phyloP scores from a whole-genome alignment of 2,329 filamentous ascomycete species.

The Ceratocystis huliohia region DNA sequence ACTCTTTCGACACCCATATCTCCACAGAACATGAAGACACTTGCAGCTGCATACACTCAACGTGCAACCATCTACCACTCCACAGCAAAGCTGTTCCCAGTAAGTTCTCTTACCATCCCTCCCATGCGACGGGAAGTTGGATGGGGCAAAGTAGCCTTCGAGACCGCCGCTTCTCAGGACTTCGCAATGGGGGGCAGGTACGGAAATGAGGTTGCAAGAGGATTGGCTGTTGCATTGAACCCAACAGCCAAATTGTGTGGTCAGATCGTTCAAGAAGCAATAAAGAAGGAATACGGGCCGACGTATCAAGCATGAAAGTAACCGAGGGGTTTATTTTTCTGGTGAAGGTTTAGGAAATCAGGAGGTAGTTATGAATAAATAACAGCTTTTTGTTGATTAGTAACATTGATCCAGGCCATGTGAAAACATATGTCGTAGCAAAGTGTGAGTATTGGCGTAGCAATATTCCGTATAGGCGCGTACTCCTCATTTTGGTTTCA shows the following conservation, averaged over 20 bases:
- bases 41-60: constrained; percentile 61
- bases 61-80: constrained; percentile 51
- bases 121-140: constrained; percentile 32
- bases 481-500: neutral
- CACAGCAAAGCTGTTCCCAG: constrained; percentile 39
- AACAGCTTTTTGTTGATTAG: neutral
- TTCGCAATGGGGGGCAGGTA: constrained; percentile 52
- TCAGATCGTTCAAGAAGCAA: constrained; percentile 54
- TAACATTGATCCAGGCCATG: neutral
- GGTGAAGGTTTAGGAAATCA: neutral
- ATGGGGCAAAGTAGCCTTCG: constrained; percentile 45
- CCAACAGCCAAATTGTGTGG: constrained; percentile 58
- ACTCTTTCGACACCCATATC: constrained; percentile 44
- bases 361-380: neutral
- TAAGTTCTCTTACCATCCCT: constrained; percentile 31
- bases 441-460: neutral
- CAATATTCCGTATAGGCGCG: neutral
- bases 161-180: constrained; percentile 49
- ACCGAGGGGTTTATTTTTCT: constrained; percentile 15
- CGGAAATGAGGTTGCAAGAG: constrained; percentile 53
- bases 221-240: constrained; percentile 51
- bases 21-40: constrained; percentile 48
- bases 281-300: constrained; percentile 55
- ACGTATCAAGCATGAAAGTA: constrained; percentile 30
- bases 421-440: neutral